A percentile compares a stretch with the other conserved stretches of the same genome.
Evolutionary conservation across 352 stramenopile genomes (phyloP).

Genomic region (Vaucheria bursata): DNA sequence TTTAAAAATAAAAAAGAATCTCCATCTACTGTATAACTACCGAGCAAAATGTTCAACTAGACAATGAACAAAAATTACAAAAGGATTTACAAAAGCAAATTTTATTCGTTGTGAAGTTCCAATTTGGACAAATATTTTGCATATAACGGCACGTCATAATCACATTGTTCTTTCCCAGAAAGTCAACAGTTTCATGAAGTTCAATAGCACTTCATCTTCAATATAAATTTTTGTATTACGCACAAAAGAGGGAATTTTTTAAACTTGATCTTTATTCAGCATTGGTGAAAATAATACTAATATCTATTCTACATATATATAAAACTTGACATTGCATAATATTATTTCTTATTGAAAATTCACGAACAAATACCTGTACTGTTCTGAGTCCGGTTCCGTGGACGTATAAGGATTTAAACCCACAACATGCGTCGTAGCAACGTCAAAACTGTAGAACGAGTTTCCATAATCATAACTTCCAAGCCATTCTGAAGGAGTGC

Average conservation of each 20-base stretch:
- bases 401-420: constrained; percentile 62
- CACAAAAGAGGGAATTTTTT: neutral
- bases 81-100: too few relatives aligned
- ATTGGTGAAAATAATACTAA: neutral
- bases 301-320: neutral
- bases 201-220: too few relatives aligned
- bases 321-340: neutral
- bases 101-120: too few relatives aligned
- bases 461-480: constrained; percentile 54
- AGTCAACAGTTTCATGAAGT: too few relatives aligned
- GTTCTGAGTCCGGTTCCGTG: constrained; percentile 46
- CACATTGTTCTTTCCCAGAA: too few relatives aligned
- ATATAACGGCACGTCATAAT: too few relatives aligned
- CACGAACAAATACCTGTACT: constrained; percentile 46
- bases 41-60: too few relatives aligned
- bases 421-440: constrained; percentile 56
- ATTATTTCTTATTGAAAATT: too few relatives aligned
- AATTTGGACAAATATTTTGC: too few relatives aligned
- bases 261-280: neutral
- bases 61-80: too few relatives aligned
- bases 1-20: too few relatives aligned
- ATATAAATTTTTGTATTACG: neutral
- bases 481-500: constrained; percentile 55
- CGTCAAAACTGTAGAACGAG: constrained; percentile 58
- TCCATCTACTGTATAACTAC: too few relatives aligned